These are phyloP conservation scores for Soucietia sequanensis DNA, from an alignment of 805 yeast genomes.

Conservation along the genomic window DNA sequence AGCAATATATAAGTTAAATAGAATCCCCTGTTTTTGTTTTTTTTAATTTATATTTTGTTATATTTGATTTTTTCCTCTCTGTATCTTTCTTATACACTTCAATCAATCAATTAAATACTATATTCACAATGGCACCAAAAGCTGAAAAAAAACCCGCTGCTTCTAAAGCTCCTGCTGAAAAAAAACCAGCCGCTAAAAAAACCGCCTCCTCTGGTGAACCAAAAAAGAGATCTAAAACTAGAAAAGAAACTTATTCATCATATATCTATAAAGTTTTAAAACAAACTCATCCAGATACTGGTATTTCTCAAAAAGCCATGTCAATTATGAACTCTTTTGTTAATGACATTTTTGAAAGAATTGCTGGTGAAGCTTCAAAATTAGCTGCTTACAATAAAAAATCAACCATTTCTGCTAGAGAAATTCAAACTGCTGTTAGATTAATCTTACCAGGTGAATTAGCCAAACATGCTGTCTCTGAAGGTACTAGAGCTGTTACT, in stretches of 20 bases:
- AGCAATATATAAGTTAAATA: neutral
- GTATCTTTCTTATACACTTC: no score
- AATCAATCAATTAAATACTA: conserved; percentile 1
- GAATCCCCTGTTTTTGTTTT: neutral
- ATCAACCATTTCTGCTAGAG: conserved; percentile 39
- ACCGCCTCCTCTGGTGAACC: conserved; percentile 28
- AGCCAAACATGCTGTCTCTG: conserved; percentile 41
- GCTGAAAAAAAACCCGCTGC: conserved; percentile 42
- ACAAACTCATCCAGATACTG: conserved; percentile 40
- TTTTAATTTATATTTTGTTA: neutral
- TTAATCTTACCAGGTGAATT: conserved; percentile 41
- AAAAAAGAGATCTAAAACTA: conserved; percentile 36
- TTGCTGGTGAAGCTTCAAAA: conserved; percentile 37
- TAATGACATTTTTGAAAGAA: conserved; percentile 37
- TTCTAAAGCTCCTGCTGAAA: conserved; percentile 39
- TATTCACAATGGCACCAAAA: conserved; percentile 31
- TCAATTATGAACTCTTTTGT: conserved; percentile 40
- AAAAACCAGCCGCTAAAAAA: conserved; percentile 40
- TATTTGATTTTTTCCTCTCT: no score
- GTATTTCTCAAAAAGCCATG: conserved; percentile 40
- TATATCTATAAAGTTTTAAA: conserved; percentile 39
- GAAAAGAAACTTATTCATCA: conserved; percentile 39
- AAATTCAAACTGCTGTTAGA: conserved; percentile 38
- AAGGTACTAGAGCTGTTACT: conserved; percentile 41
- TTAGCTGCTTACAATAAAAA: conserved; percentile 41